phyloP scores from a whole-genome alignment of 768 basidiomycete species.

The Suillus luteus region DNA sequence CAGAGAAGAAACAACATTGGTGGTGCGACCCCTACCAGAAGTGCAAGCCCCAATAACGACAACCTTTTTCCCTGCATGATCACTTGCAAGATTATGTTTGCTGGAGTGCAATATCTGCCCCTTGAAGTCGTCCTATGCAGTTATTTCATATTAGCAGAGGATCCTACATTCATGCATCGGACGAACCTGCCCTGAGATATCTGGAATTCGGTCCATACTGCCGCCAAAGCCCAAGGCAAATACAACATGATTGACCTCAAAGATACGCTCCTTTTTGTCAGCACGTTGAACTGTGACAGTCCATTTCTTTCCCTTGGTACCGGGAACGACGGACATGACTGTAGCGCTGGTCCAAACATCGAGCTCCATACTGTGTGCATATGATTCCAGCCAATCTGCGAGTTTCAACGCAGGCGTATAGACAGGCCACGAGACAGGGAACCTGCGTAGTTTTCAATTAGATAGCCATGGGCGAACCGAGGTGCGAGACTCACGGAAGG shows the following conservation, averaged over 20 bases:
- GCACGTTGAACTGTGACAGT: constrained; percentile 40
- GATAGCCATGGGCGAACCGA: neutral
- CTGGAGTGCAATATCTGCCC: constrained; percentile 64
- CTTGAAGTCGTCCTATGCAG: constrained; percentile 53
- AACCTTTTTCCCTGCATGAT: constrained; percentile 69
- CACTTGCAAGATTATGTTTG: constrained; percentile 53
- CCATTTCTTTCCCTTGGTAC: constrained; percentile 43
- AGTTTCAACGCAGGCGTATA: constrained; percentile 57
- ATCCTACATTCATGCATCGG: neutral
- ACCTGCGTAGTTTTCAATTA: constrained; percentile 34
- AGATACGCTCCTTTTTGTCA: constrained; percentile 38
- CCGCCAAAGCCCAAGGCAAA: constrained; percentile 52
- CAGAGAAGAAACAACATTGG: neutral
- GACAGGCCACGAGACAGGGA: constrained; percentile 61
- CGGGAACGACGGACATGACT: constrained; percentile 31
- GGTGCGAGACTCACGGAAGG: constrained; percentile 45
- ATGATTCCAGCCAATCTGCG: constrained; percentile 69
- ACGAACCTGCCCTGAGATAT: constrained; percentile 45
- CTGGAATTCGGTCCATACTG: constrained; percentile 44
- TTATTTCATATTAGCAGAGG: neutral
- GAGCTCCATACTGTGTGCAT: constrained; percentile 59
- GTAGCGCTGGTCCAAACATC: constrained; percentile 62
- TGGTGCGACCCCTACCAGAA: constrained; percentile 39
- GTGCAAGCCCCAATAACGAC: constrained; percentile 69
- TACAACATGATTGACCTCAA: constrained; percentile 51